These are phyloP conservation scores for Metarhizium brunneum DNA, from an alignment of 2,329 filamentous ascomycete genomes.

Conservation along the genomic window DNA sequence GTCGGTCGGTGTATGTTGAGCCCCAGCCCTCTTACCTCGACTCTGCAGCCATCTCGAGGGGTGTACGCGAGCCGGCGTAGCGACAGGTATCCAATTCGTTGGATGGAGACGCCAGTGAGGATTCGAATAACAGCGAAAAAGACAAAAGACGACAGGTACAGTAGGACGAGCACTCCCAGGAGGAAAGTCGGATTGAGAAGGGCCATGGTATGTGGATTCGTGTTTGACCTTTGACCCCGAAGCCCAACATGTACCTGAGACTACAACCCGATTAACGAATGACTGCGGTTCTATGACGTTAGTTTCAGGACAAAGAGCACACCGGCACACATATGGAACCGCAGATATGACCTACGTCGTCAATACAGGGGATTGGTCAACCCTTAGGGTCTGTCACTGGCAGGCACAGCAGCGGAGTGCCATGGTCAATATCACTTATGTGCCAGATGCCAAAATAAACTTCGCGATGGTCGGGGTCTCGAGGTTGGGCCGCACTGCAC, in stretches of 20 bases:
- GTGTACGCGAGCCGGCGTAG: slow-evolving; percentile 85
- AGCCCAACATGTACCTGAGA: background rate
- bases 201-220: slow-evolving; percentile 38
- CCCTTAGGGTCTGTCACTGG: slow-evolving; percentile 1
- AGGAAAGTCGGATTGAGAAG: slow-evolving; percentile 71
- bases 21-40: slow-evolving; percentile 84
- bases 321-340: background rate
- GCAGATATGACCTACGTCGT: background rate
- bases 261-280: background rate
- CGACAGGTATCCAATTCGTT: slow-evolving; percentile 87
- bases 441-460: background rate
- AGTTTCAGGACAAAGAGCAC: background rate
- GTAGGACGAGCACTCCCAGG: slow-evolving; percentile 72
- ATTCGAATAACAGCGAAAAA: slow-evolving; percentile 89
- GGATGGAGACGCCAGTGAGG: slow-evolving; percentile 88
- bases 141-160: slow-evolving; percentile 88
- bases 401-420: slow-evolving; percentile 1
- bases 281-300: background rate
- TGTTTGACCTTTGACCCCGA: background rate
- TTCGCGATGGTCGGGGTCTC: background rate
- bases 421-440: slow-evolving; percentile 1
- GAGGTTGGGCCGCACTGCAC: background rate
- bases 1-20: slow-evolving; percentile 86
- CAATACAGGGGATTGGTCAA: slow-evolving; percentile 1
- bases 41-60: slow-evolving; percentile 75